phyloP scores from a whole-genome alignment of 306 rosid species.

The Prunus salicina region DNA sequence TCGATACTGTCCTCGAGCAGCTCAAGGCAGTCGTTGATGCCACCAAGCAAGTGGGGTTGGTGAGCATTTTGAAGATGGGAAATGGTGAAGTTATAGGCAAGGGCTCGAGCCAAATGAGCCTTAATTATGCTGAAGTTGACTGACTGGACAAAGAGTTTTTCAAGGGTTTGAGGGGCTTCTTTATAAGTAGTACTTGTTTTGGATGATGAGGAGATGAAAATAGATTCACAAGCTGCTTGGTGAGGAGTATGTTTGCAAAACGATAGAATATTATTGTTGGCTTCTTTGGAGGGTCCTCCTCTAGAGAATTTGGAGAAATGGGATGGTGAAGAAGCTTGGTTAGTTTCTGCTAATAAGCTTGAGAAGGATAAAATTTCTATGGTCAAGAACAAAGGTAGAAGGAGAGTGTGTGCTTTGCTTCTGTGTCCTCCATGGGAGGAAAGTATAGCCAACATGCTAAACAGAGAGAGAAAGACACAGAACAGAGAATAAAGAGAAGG shows the following conservation, averaged over 20 bases:
- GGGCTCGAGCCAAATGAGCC: conserved; percentile 21
- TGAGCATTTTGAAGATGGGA: not conserved
- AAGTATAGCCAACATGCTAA: not conserved
- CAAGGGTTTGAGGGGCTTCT: not conserved
- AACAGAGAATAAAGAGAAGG: not conserved
- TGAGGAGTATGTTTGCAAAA: conserved; percentile 22
- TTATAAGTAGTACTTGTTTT: not conserved
- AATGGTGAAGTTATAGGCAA: conserved; percentile 20
- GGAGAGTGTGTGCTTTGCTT: not conserved
- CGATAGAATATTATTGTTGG: not conserved
- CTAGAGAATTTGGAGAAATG: conserved; percentile 17
- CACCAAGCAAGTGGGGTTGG: not conserved
- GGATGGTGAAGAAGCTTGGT: conserved; percentile 12
- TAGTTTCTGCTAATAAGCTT: conserved; percentile 1
- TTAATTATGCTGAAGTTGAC: conserved; percentile 18
- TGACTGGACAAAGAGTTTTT: conserved; percentile 12
- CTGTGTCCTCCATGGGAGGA: not conserved
- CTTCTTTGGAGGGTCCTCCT: conserved; percentile 1
- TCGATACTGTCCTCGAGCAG: conserved; percentile 31
- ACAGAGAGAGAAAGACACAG: not conserved
- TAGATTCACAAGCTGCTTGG: conserved; percentile 23
- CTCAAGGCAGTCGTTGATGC: conserved; percentile 30
- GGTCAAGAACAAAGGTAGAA: not conserved
- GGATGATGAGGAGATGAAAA: conserved; percentile 7
- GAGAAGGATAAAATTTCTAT: not conserved